phyloP scores from a whole-genome alignment of 2,329 filamentous ascomycete species.

The Penicillium nordicum region DNA sequence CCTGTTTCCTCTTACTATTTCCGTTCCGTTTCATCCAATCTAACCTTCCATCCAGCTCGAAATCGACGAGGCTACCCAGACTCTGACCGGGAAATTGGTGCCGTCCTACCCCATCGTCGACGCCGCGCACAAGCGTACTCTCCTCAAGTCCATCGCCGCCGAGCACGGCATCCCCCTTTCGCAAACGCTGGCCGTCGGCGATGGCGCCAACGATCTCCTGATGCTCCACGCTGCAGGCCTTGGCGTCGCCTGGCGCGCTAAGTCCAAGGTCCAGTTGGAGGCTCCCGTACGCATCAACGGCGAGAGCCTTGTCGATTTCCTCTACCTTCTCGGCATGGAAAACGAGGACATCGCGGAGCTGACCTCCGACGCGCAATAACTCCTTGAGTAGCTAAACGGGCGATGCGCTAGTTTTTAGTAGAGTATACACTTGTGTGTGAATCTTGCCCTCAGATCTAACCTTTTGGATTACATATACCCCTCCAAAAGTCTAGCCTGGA shows the following conservation, averaged over 20 bases:
- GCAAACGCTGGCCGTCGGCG: slow-evolving; percentile 58
- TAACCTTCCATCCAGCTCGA: slow-evolving; percentile 41
- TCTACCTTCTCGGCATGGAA: slow-evolving; percentile 56
- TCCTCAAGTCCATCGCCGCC: slow-evolving; percentile 54
- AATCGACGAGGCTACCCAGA: slow-evolving; percentile 45
- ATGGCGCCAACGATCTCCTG: slow-evolving; percentile 63
- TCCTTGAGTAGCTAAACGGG: neutral
- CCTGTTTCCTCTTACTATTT: neutral
- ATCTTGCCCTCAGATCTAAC: neutral
- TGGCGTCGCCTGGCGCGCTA: slow-evolving; percentile 63
- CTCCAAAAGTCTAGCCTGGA: neutral
- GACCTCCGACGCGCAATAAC: slow-evolving; percentile 17
- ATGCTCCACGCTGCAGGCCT: slow-evolving; percentile 63
- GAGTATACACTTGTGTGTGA: neutral
- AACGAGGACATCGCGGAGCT: slow-evolving; percentile 50
- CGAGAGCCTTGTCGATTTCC: slow-evolving; percentile 55
- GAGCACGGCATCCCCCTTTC: slow-evolving; percentile 53
- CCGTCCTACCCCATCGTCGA: slow-evolving; percentile 56
- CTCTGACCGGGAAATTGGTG: slow-evolving; percentile 57
- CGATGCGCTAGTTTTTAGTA: neutral
- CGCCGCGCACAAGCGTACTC: slow-evolving; percentile 55
- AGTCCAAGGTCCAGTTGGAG: slow-evolving; percentile 60
- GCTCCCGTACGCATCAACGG: slow-evolving; percentile 60
- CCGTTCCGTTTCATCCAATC: neutral
- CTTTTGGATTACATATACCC: neutral